Evolutionary conservation across 768 basidiomycete genomes (phyloP).

Genomic region (Amanita fuliginea): DNA sequence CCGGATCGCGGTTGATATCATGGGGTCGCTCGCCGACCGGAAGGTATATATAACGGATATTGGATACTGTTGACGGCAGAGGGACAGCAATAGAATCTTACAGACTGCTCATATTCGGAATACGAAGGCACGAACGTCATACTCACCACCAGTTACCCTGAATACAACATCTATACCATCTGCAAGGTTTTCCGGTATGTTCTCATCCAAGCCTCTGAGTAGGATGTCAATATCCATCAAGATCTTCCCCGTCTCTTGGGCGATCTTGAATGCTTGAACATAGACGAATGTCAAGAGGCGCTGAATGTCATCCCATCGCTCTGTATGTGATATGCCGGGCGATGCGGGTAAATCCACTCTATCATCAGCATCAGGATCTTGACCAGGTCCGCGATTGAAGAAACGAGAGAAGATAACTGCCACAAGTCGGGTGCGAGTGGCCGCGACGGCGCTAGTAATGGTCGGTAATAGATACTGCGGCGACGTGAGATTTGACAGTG

Average conservation of each 20-base stretch:
- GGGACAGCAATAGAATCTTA: conserved; percentile 29
- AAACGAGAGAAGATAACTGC: conserved; percentile 56
- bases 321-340: conserved; percentile 29
- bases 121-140: not conserved
- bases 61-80: conserved; percentile 30
- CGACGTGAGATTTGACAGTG: conserved; percentile 33
- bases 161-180: conserved; percentile 35
- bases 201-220: conserved; percentile 44
- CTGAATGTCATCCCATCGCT: conserved; percentile 60
- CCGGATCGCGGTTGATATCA: conserved; percentile 11
- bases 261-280: conserved; percentile 71
- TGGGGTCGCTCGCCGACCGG: conserved; percentile 16
- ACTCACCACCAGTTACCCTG: conserved; percentile 38
- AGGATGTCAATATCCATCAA: conserved; percentile 73
- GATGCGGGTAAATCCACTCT: conserved; percentile 13
- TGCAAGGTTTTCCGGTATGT: conserved; percentile 29
- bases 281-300: conserved; percentile 74
- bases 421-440: conserved; percentile 38
- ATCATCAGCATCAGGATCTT: not conserved
- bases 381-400: conserved; percentile 29
- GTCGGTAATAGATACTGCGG: conserved; percentile 48
- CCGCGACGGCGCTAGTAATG: conserved; percentile 38
- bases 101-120: not conserved
- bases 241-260: conserved; percentile 55
- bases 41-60: conserved; percentile 27